Conservation (phyloP, 345 rosid species). For the Jatropha curcas region DNA sequence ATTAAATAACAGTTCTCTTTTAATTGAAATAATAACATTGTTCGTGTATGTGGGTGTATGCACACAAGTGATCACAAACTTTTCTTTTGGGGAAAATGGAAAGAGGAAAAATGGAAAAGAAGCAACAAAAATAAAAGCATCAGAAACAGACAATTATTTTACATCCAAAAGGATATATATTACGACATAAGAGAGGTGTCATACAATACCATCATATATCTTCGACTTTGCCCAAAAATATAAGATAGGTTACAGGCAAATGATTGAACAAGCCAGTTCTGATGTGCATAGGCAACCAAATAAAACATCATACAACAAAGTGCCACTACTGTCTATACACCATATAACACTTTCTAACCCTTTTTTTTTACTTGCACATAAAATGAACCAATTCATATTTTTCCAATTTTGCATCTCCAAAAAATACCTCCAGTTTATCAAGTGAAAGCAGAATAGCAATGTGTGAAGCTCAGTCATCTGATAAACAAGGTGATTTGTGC, state of each 20-base stretch:
- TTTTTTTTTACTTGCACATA: neutral
- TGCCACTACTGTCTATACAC: neutral
- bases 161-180: neutral
- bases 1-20: neutral
- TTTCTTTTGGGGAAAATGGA: neutral
- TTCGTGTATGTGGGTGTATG: no score
- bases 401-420: neutral
- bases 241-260: neutral
- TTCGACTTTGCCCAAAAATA: no score
- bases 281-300: conserved; percentile 4
- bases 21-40: neutral
- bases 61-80: neutral
- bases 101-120: neutral
- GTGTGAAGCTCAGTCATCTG: conserved; percentile 5
- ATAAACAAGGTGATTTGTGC: neutral
- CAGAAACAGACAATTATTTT: neutral
- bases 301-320: neutral
- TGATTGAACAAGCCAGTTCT: neutral
- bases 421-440: neutral
- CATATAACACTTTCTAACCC: neutral
- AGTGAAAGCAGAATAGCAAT: conserved; percentile 3
- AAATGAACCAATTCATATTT: neutral
- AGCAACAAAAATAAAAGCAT: conserved; percentile 8
- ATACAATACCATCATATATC: no score
- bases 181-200: neutral